Evolutionary conservation across 1,139 yeast species (phyloP).

Genomic region (Arxiozyma telluris): DNA sequence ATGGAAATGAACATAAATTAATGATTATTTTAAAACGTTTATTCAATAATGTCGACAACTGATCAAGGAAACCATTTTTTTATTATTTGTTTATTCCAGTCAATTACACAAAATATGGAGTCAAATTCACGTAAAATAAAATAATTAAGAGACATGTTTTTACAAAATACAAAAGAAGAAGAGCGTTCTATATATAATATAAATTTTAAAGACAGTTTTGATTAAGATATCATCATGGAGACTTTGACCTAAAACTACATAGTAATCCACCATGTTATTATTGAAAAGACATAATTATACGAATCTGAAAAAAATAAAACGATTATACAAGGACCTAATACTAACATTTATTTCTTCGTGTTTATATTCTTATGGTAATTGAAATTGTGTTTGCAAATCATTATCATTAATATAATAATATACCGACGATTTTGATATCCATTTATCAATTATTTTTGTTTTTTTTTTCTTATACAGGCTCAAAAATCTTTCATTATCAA

Average conservation of each 20-base stretch:
- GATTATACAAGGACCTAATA: not conserved
- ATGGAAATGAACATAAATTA: too few relatives aligned
- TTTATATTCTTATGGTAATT: too few relatives aligned
- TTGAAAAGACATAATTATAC: not conserved
- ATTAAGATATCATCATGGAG: not conserved
- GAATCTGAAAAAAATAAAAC: too few relatives aligned
- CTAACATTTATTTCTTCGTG: not conserved
- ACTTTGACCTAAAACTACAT: not conserved
- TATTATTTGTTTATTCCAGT: too few relatives aligned
- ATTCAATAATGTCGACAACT: not conserved
- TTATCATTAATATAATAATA: slow-evolving; percentile 2
- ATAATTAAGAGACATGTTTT: too few relatives aligned
- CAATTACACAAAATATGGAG: too few relatives aligned
- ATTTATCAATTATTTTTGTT: not conserved
- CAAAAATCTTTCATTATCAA: slow-evolving; percentile 96
- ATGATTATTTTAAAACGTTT: too few relatives aligned
- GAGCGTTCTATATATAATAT: too few relatives aligned
- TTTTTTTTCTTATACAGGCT: slow-evolving; percentile 42
- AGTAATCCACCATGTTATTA: not conserved
- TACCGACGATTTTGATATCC: not conserved
- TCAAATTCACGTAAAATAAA: too few relatives aligned
- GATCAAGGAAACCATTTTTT: not conserved
- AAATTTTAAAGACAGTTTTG: not conserved
- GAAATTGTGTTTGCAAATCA: not conserved
- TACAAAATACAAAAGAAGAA: not conserved